Evolutionary conservation across 23 red algal genomes (phyloP).

Genomic region (Gracilariopsis chorda): DNA sequence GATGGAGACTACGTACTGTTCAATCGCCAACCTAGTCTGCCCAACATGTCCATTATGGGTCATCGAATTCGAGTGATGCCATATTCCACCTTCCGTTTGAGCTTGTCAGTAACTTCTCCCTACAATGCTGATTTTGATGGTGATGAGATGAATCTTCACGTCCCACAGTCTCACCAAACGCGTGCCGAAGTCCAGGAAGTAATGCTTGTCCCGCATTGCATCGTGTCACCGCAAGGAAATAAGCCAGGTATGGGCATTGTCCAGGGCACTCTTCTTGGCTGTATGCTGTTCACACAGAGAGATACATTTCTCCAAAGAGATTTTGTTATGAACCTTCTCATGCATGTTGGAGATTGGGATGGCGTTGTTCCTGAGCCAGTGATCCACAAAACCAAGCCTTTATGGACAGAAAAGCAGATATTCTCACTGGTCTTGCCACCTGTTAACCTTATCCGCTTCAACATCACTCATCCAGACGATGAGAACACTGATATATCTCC

Average conservation of each 20-base stretch:
- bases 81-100: constrained; percentile 81
- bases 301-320: constrained; percentile 63
- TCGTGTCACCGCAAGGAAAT: constrained; percentile 86
- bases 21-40: constrained; percentile 77
- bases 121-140: constrained; percentile 30
- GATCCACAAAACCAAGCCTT: constrained; percentile 66
- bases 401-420: constrained; percentile 25
- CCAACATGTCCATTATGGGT: constrained; percentile 88
- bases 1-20: constrained; percentile 76
- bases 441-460: too few species aligned
- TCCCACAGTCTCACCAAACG: too few species aligned
- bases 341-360: constrained; percentile 55
- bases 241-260: constrained; percentile 84
- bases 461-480: too few species aligned
- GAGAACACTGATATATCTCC: too few species aligned
- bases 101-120: too few species aligned
- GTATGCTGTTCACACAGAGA: too few species aligned
- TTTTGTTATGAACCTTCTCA: too few species aligned
- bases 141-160: too few species aligned
- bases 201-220: constrained; percentile 75
- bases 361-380: constrained; percentile 60
- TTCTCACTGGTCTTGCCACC: constrained; percentile 68
- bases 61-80: too few species aligned
- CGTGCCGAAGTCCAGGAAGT: constrained; percentile 71
- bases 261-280: constrained; percentile 74